Evolutionary conservation across 176 grass and related monocot species (phyloP).

Genomic region (Cenchrus fungigraminus): DNA sequence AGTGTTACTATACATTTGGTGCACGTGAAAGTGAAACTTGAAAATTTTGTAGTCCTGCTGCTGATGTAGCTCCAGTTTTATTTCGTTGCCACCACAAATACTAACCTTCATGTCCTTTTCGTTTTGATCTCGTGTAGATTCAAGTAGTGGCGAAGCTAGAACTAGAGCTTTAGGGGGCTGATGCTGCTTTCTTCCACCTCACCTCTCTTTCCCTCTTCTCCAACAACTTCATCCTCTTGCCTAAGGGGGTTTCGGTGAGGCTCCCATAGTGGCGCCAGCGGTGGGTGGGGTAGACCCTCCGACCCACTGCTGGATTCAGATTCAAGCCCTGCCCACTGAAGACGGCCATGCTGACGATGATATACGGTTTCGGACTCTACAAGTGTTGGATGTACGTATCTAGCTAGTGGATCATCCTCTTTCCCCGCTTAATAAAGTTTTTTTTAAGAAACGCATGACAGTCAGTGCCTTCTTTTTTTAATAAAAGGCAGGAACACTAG

Average conservation of each 20-base stretch:
- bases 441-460: constrained; percentile 20
- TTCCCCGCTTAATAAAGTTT: not conserved
- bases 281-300: no score
- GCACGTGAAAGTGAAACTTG: not conserved
- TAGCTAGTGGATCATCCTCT: constrained; percentile 46
- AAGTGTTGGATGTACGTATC: constrained; percentile 93
- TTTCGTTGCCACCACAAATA: not conserved
- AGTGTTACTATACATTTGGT: not conserved
- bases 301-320: no score
- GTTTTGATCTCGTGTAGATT: constrained; percentile 55
- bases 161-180: no score
- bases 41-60: not conserved
- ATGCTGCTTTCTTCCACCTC: no score
- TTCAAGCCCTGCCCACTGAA: constrained; percentile 57
- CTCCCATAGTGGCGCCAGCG: no score
- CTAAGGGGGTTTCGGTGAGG: no score
- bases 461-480: no score
- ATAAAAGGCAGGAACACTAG: no score
- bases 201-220: no score
- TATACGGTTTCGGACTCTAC: constrained; percentile 80
- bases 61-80: not conserved
- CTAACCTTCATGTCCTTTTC: constrained; percentile 8
- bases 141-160: constrained; percentile 26
- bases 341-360: constrained; percentile 59
- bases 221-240: no score